Evolutionary conservation across 805 yeast species (phyloP).

Genomic region (Zygosaccharomyces lentus): DNA sequence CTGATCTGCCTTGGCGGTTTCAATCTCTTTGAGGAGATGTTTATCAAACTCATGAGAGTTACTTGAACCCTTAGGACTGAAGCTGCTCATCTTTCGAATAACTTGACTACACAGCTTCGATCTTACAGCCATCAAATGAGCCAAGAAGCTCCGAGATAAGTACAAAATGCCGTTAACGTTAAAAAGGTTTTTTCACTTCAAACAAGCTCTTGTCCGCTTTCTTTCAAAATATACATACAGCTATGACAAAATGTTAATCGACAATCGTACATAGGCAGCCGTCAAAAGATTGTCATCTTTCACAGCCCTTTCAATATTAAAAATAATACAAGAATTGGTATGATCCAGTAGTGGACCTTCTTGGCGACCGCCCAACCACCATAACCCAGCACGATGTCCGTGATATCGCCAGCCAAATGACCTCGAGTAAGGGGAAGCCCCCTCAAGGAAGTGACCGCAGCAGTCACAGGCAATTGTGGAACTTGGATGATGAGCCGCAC

Average conservation of each 20-base stretch:
- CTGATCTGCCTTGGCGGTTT: slow-evolving; percentile 11
- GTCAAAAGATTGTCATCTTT: not conserved
- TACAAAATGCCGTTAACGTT: not conserved
- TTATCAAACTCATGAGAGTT: slow-evolving; percentile 10
- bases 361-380: slow-evolving; percentile 23
- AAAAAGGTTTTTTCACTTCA: not conserved
- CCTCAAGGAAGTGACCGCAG: slow-evolving; percentile 1
- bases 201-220: not conserved
- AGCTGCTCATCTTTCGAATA: slow-evolving; percentile 3
- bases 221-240: not conserved
- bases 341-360: slow-evolving; percentile 13
- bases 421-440: slow-evolving; percentile 6
- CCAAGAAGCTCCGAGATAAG: not conserved
- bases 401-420: slow-evolving; percentile 12
- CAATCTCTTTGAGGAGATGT: slow-evolving; percentile 13
- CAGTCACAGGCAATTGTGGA: slow-evolving; percentile 32
- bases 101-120: not conserved
- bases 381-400: slow-evolving; percentile 27
- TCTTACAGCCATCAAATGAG: not conserved
- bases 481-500: slow-evolving; percentile 52
- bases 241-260: not conserved
- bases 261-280: not conserved
- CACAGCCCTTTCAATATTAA: not conserved
- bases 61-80: not conserved
- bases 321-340: slow-evolving; percentile 3